These are phyloP conservation scores for Styphnolobium japonicum DNA, from an alignment of 306 rosid species.

Conservation along the genomic window DNA sequence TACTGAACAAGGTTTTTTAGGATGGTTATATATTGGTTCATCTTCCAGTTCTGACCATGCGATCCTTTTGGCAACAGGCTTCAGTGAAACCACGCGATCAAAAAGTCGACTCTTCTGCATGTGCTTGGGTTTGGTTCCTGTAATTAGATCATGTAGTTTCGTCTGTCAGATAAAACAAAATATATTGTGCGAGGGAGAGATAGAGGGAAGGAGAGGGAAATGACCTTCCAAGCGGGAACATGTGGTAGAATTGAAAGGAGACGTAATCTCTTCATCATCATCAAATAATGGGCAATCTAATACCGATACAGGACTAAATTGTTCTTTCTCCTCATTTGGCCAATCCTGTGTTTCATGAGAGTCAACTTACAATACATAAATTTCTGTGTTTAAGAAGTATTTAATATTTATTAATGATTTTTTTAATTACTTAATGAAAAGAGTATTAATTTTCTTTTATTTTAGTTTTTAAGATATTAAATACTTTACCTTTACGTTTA, in stretches of 20 bases:
- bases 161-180: neutral
- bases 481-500: too few relatives aligned
- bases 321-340: constrained; percentile 54
- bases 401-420: too few relatives aligned
- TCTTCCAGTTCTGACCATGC: constrained; percentile 9
- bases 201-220: neutral
- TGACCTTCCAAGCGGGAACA: constrained; percentile 35
- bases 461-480: too few relatives aligned
- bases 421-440: too few relatives aligned
- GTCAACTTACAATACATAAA: neutral
- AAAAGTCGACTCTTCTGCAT: constrained; percentile 33
- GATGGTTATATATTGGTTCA: neutral
- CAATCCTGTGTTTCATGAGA: constrained; percentile 43
- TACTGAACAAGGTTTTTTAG: neutral
- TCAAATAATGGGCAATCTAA: constrained; percentile 59
- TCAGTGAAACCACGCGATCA: constrained; percentile 32
- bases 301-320: constrained; percentile 69
- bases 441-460: too few relatives aligned
- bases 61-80: constrained; percentile 46
- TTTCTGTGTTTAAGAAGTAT: too few relatives aligned
- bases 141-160: neutral
- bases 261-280: constrained; percentile 47
- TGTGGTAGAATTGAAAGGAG: constrained; percentile 27
- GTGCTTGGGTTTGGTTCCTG: constrained; percentile 43
- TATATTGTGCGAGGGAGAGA: neutral